Base-by-base conservation (phyloP, 306 rosid species). In the Luffa aegyptiaca region DNA sequence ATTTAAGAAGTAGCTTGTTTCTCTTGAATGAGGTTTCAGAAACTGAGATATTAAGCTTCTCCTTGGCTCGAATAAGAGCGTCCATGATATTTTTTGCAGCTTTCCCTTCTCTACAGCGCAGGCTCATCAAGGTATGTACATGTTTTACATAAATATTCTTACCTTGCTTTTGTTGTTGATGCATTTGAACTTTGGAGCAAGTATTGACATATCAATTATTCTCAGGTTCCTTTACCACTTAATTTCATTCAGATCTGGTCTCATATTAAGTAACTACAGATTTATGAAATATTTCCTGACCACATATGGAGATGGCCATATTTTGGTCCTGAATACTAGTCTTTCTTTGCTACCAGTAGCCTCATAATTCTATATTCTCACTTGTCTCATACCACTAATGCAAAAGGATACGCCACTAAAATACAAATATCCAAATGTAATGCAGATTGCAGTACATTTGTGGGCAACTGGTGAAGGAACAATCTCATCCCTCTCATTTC, bases 401-500 rank as follows among this genome's bases (percentile, higher is more conserved):
- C 37, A n/a, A 42, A 70, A 44, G 21, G 3, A 2, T 16, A 42
- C 35, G 9, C 36, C 53, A 42, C 76, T 46, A 13, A 71, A 71
- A 21, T 71, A 14, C 21, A 5, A 20, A 45, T 20, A n/a, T 70
- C 20, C 36, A 11, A 84, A 84, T 85, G 82, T 75, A 78, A 75
- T 89, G 88, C 91, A 95, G 99, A 84, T 87, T 84, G 86, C 89
- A 53, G 90, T 95, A 82, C 93, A 90, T 83, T 81, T 95, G 66
- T 95, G 99, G 97, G 97, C 93, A 72, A 90, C 97, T 76, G 93
- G 93, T 69, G 89, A 87, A 83, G 90, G 85, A 35, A 82, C 86
- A 76, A 70, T 95, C 64, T 87, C 97, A 3, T 87, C 97, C 70
- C 85, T 86, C 18, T 83, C 97, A 84, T 93, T 91, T 88, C 87